Conservation (phyloP, 2,329 filamentous ascomycete genomes). For the Paecilomyces sp. region DNA sequence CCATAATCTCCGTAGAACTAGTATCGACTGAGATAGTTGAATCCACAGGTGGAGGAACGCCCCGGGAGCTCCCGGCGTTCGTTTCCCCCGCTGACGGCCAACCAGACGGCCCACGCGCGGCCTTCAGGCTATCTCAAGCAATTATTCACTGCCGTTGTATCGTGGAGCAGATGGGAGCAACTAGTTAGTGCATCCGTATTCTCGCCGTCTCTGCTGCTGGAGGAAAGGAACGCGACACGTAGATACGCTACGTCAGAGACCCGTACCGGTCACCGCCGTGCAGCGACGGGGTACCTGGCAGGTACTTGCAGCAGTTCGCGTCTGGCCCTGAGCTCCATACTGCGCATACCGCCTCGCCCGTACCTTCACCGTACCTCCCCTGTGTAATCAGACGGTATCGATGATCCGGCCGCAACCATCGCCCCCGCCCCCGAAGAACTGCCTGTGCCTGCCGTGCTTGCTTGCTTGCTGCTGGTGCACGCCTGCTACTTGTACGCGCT, state of each 20-base stretch:
- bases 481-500: neutral
- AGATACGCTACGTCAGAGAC: neutral
- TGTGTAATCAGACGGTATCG: neutral
- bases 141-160: neutral
- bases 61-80: slow-evolving; percentile 12
- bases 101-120: slow-evolving; percentile 11
- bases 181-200: neutral
- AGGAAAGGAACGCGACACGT: neutral
- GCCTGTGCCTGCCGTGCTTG: too few species aligned
- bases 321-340: neutral
- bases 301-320: neutral
- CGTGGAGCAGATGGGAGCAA: neutral
- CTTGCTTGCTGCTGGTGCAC: too few species aligned
- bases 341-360: neutral
- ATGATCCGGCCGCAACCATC: neutral
- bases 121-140: neutral
- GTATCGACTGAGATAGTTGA: neutral
- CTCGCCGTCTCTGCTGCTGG: neutral
- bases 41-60: neutral
- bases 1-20: neutral
- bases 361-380: neutral
- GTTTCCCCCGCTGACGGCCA: slow-evolving; percentile 7
- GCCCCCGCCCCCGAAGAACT: neutral
- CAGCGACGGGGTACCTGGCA: neutral
- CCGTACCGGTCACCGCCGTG: neutral